These are phyloP conservation scores for Dalechampia spathulata DNA, from an alignment of 441 rosid genomes.

Conservation along the genomic window DNA sequence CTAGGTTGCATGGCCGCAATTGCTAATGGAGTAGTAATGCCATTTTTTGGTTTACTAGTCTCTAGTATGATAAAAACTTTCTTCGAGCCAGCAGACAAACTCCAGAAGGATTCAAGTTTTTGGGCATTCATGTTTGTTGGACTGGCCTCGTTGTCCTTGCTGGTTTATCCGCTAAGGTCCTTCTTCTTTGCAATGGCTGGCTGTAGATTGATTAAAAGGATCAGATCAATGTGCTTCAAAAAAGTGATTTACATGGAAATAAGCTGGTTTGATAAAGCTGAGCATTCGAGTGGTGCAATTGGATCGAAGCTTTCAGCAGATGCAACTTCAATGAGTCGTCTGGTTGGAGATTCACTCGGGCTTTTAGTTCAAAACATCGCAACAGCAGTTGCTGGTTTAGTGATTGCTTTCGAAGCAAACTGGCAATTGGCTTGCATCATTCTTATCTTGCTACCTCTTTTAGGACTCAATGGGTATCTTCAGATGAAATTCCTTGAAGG, in stretches of 20 bases:
- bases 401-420: constrained; percentile 53
- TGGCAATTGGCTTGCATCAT: constrained; percentile 58
- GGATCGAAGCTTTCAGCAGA: constrained; percentile 69
- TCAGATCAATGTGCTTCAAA: constrained; percentile 60
- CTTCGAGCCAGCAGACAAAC: constrained; percentile 36
- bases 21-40: constrained; percentile 36
- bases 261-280: constrained; percentile 60
- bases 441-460: constrained; percentile 43
- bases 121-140: constrained; percentile 48
- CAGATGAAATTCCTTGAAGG: constrained; percentile 61
- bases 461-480: constrained; percentile 44
- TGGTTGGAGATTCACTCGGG: constrained; percentile 58
- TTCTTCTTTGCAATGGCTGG: constrained; percentile 63
- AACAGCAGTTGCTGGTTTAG: constrained; percentile 41
- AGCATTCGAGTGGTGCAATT: constrained; percentile 56
- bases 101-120: constrained; percentile 40
- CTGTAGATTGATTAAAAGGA: constrained; percentile 41
- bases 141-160: constrained; percentile 35
- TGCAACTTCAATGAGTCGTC: constrained; percentile 40
- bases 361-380: constrained; percentile 44
- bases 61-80: constrained; percentile 43
- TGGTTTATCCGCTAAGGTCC: constrained; percentile 28
- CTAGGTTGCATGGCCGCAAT: constrained; percentile 40
- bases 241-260: constrained; percentile 66
- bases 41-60: constrained; percentile 45